Conservation (phyloP, 2,329 filamentous ascomycete species). For the Microthyrium microscopicum region DNA sequence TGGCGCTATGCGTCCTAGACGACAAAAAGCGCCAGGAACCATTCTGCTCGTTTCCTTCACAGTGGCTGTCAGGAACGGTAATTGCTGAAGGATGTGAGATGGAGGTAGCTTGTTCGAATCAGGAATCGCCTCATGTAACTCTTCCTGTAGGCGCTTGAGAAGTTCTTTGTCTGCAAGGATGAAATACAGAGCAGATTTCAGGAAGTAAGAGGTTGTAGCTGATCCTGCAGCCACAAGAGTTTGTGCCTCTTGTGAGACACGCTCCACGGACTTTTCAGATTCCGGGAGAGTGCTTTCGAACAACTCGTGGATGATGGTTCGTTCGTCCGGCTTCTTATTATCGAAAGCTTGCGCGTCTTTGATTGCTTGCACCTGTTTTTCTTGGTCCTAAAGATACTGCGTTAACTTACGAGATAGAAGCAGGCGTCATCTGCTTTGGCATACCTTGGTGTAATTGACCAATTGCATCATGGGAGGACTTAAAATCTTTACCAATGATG, state of each 20-base stretch:
- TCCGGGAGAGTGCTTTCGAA: constrained; percentile 8
- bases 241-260: constrained; percentile 21
- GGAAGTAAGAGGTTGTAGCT: constrained; percentile 18
- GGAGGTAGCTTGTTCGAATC: constrained; percentile 1
- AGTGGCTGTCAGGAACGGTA: constrained; percentile 19
- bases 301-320: constrained; percentile 7
- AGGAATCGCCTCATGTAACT: constrained; percentile 7
- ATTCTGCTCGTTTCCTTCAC: constrained; percentile 18
- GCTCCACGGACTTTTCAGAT: constrained; percentile 10
- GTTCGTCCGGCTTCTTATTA: constrained; percentile 2
- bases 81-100: constrained; percentile 13
- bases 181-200: constrained; percentile 7
- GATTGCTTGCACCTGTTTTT: background rate
- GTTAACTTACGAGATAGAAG: background rate
- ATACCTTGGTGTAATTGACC: background rate
- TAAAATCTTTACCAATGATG: background rate
- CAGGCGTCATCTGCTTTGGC: background rate
- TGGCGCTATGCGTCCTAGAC: constrained; percentile 12
- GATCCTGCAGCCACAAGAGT: constrained; percentile 23
- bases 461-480: background rate
- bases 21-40: constrained; percentile 13
- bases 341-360: background rate
- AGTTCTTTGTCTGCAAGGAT: constrained; percentile 7
- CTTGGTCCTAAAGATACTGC: background rate
- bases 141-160: constrained; percentile 4